Evolutionary conservation across 176 grass and related monocot genomes (phyloP).

Genomic region (Elaeis guineensis): DNA sequence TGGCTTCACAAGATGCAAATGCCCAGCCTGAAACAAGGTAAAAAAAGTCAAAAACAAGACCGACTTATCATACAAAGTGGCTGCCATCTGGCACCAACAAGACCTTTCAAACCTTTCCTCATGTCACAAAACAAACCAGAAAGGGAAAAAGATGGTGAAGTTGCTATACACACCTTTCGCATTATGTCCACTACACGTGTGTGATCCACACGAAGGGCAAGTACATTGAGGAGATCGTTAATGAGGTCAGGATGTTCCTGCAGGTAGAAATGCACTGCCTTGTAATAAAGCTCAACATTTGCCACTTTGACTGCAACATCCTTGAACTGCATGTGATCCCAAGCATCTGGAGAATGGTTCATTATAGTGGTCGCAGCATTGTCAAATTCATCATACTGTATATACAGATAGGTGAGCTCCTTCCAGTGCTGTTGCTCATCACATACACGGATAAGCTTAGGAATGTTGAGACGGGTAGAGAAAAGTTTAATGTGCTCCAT

Average conservation of each 20-base stretch:
- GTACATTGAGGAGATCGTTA: slow-evolving; percentile 87
- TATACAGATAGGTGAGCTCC: slow-evolving; percentile 90
- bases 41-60: slow-evolving; percentile 3
- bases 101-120: too few relatives aligned
- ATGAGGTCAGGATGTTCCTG: slow-evolving; percentile 98
- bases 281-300: slow-evolving; percentile 93
- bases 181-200: slow-evolving; percentile 94
- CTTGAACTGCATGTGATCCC: slow-evolving; percentile 99
- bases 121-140: too few relatives aligned
- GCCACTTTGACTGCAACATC: slow-evolving; percentile 92
- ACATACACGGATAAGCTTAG: slow-evolving; percentile 88
- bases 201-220: slow-evolving; percentile 86
- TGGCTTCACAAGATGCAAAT: slow-evolving; percentile 91
- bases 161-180: slow-evolving; percentile 58
- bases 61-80: neutral
- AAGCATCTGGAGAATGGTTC: slow-evolving; percentile 97
- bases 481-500: slow-evolving; percentile 99
- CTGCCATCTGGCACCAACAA: neutral
- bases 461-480: slow-evolving; percentile 81
- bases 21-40: slow-evolving; percentile 54
- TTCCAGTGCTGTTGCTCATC: slow-evolving; percentile 99
- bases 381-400: slow-evolving; percentile 90
- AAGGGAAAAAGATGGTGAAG: neutral
- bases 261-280: slow-evolving; percentile 96
- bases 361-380: slow-evolving; percentile 99